A percentile compares a stretch with the other conserved stretches of the same genome.
Conservation (phyloP, 371 early-diverging fungal genomes). For the Mucor indicus region DNA sequence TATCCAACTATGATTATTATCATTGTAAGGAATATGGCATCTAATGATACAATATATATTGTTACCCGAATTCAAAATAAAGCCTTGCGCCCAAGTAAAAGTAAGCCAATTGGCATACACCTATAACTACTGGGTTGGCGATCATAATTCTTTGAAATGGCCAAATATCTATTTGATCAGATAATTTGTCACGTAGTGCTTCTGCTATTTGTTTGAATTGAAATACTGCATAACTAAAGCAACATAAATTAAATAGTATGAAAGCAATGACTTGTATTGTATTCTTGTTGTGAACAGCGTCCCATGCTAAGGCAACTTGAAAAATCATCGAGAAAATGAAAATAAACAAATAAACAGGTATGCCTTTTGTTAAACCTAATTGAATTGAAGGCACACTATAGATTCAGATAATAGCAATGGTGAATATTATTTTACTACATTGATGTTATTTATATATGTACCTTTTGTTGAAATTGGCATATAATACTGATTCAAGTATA, state of each 20-base stretch:
- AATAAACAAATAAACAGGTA: constrained; percentile 75
- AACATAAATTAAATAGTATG: constrained; percentile 76
- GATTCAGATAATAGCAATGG: too few relatives aligned
- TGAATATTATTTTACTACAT: too few relatives aligned
- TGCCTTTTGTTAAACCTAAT: constrained; percentile 22
- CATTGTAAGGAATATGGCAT: too few relatives aligned
- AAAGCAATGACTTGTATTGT: constrained; percentile 88
- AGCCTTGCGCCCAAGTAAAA: constrained; percentile 51
- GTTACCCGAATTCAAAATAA: constrained; percentile 82
- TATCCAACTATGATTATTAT: constrained; percentile 73
- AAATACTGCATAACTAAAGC: constrained; percentile 78
- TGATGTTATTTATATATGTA: too few relatives aligned
- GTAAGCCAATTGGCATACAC: constrained; percentile 39
- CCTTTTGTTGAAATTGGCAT: constrained; percentile 45
- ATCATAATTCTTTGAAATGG: constrained; percentile 31
- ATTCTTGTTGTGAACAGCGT: constrained; percentile 78
- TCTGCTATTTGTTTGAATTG: constrained; percentile 49
- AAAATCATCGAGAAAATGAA: constrained; percentile 75
- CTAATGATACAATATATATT: not conserved
- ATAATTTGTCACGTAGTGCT: constrained; percentile 1
- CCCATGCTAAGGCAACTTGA: constrained; percentile 69
- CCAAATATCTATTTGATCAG: not conserved
- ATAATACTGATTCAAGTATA: constrained; percentile 60
- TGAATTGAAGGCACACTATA: too few relatives aligned
- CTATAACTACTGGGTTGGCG: constrained; percentile 37